A percentile compares a stretch with the other conserved stretches of the same genome.
phyloP scores from a whole-genome alignment of 306 rosid genomes.

The Prunus campanulata region DNA sequence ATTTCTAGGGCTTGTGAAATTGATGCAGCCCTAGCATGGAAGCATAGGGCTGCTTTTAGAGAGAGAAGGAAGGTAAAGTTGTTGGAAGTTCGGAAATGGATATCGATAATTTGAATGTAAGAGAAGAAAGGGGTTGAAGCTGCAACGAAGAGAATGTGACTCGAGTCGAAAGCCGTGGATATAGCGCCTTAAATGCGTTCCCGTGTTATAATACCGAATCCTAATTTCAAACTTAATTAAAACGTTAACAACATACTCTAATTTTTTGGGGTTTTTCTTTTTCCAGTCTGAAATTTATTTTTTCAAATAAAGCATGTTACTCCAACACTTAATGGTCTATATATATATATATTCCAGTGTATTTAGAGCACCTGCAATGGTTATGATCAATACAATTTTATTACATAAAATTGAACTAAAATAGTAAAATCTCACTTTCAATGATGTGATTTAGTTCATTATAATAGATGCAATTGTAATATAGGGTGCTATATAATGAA shows the following conservation, averaged over 20 bases:
- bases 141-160: background rate
- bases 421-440: no score
- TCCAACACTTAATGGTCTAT: no score
- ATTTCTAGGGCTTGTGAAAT: background rate
- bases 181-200: background rate
- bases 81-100: background rate
- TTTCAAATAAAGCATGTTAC: no score
- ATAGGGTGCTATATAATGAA: no score
- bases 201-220: background rate
- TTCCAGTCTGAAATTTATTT: background rate
- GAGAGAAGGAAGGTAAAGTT: slow-evolving; percentile 16
- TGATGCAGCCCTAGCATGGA: slow-evolving; percentile 42
- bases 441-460: no score
- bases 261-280: background rate
- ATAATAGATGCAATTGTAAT: no score
- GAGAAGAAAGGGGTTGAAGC: background rate
- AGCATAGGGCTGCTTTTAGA: slow-evolving; percentile 28
- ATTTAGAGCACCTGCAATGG: no score
- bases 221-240: background rate
- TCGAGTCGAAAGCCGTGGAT: background rate
- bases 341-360: no score
- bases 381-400: no score
- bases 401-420: no score
- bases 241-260: background rate
- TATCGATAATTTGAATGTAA: background rate